A percentile compares a stretch with the other conserved stretches of the same genome.
These are phyloP conservation scores for Colletotrichum chrysophilum DNA, from an alignment of 2,329 filamentous ascomycete genomes.

Conservation along the genomic window DNA sequence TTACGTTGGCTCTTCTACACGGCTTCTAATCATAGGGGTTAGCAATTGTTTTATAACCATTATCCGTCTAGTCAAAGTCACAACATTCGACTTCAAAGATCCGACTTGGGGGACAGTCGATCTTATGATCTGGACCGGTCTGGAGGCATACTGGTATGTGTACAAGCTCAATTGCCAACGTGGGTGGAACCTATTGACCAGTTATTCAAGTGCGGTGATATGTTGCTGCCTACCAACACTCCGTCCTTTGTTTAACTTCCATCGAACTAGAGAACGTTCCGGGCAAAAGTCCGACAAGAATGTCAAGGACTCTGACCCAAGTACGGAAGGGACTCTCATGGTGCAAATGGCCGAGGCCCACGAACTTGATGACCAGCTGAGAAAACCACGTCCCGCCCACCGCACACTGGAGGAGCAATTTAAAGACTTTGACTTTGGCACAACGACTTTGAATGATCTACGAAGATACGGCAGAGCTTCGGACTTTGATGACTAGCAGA, in stretches of 20 bases:
- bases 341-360: background rate
- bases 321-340: background rate
- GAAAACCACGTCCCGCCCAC: background rate
- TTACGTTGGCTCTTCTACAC: background rate
- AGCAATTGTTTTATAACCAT: slow-evolving; percentile 19
- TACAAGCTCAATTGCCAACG: background rate
- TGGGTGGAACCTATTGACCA: background rate
- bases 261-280: background rate
- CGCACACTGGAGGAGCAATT: background rate
- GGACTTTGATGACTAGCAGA: background rate
- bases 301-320: background rate
- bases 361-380: background rate
- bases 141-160: slow-evolving; percentile 12
- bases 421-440: background rate
- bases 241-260: background rate
- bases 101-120: slow-evolving; percentile 19
- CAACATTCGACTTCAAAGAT: slow-evolving; percentile 2
- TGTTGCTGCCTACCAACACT: background rate
- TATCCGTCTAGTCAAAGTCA: slow-evolving; percentile 8
- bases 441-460: background rate
- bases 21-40: background rate
- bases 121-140: slow-evolving; percentile 15
- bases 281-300: background rate
- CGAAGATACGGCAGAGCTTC: background rate
- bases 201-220: background rate